A percentile compares a stretch with the other conserved stretches of the same genome.
These are phyloP conservation scores for Marasmius fiardii DNA, from an alignment of 1,284 basidiomycete genomes.

Conservation along the genomic window DNA sequence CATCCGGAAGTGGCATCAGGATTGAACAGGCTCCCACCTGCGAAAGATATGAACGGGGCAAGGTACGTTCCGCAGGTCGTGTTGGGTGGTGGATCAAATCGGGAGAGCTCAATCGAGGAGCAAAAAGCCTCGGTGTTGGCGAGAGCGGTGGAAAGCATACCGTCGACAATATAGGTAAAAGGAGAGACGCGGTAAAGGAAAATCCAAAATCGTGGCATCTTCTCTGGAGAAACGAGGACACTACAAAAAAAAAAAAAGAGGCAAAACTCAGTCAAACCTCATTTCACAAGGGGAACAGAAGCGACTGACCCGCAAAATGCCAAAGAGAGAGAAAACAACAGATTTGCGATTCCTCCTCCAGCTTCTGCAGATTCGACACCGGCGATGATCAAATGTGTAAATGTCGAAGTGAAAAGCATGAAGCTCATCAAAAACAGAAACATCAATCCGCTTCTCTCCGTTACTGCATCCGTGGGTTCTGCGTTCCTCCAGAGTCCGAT, in stretches of 20 bases:
- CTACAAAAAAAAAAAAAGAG: constrained; percentile 27
- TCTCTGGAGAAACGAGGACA: constrained; percentile 51
- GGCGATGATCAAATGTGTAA: constrained; percentile 17
- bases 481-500: constrained; percentile 49
- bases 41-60: constrained; percentile 44
- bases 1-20: constrained; percentile 49
- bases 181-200: constrained; percentile 66
- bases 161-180: constrained; percentile 63
- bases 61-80: constrained; percentile 64
- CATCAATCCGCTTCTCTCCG: constrained; percentile 31
- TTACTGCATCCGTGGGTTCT: constrained; percentile 14
- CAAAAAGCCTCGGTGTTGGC: constrained; percentile 28
- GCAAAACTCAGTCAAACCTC: too few species aligned
- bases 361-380: constrained; percentile 38
- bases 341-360: constrained; percentile 23
- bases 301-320: constrained; percentile 43
- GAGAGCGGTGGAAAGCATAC: constrained; percentile 29
- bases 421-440: constrained; percentile 9
- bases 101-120: constrained; percentile 35
- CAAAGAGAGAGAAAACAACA: constrained; percentile 27
- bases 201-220: constrained; percentile 64
- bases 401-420: constrained; percentile 14
- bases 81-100: constrained; percentile 54
- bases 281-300: not conserved
- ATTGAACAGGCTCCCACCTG: constrained; percentile 70